These are phyloP conservation scores for Geosmithia morbida DNA, from an alignment of 2,329 filamentous ascomycete genomes.

Conservation along the genomic window DNA sequence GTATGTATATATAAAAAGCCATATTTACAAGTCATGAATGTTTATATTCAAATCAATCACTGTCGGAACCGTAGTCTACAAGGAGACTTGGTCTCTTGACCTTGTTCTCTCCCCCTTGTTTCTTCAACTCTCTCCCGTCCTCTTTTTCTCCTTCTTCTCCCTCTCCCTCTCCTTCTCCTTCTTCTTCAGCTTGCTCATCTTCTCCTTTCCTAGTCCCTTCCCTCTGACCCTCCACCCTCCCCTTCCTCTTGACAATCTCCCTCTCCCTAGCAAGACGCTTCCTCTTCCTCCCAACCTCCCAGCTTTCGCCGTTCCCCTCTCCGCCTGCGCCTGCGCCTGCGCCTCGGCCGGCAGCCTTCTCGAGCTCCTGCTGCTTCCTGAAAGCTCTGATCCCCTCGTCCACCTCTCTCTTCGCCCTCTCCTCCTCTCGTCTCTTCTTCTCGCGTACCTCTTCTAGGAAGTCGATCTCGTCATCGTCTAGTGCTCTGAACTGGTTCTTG, in stretches of 20 bases:
- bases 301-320: slow-evolving; percentile 12
- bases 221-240: slow-evolving; percentile 5
- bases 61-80: slow-evolving; percentile 40
- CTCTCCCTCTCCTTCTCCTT: background rate
- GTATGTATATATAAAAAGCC: background rate
- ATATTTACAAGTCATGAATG: background rate
- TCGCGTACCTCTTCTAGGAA: slow-evolving; percentile 50
- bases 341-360: slow-evolving; percentile 6
- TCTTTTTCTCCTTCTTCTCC: slow-evolving; percentile 9
- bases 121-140: slow-evolving; percentile 4
- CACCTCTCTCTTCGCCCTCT: slow-evolving; percentile 36
- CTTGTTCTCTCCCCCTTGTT: slow-evolving; percentile 7
- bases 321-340: slow-evolving; percentile 4
- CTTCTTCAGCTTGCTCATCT: background rate
- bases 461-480: slow-evolving; percentile 68
- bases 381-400: slow-evolving; percentile 43
- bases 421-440: slow-evolving; percentile 36
- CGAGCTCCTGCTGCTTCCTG: slow-evolving; percentile 28
- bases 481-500: slow-evolving; percentile 61
- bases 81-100: slow-evolving; percentile 15
- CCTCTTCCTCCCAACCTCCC: slow-evolving; percentile 20
- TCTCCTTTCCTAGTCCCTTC: slow-evolving; percentile 5
- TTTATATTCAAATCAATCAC: background rate
- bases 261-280: slow-evolving; percentile 19
- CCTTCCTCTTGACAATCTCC: slow-evolving; percentile 12